Evolutionary conservation across 2,329 filamentous ascomycete species (phyloP), one percentile per base, ranked within the genome.

Genomic region (Aspergillus persii): DNA sequence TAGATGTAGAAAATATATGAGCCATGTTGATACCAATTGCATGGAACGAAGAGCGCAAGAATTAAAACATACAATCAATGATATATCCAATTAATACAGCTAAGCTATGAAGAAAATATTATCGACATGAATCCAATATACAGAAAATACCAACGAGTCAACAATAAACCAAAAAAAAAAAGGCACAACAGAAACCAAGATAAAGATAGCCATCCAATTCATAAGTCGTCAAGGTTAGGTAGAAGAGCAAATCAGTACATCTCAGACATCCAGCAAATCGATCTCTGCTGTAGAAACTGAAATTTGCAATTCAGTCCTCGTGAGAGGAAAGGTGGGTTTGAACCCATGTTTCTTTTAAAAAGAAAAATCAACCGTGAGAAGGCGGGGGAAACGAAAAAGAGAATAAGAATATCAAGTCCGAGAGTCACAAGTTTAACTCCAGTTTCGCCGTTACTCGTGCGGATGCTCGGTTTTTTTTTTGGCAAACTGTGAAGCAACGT

Each of bases 1-100:
- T 39, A 11, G 36, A 39, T 15, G 12, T 39, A 31, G 36, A 39
- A 39, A n/a, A 12, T 23, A 39, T 15, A 11, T 12, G 15, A 8
- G 8, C 5, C 30, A 31, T 31, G 30, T 5, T 31, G 30, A 31
- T 31, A 31, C 30, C 30, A 31, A 23, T 23, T 23, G 18, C 18
- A 23, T 23, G 18, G 18, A 23, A 23, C 18, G 18, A 31, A 31
- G 30, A 31, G 30, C 8, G 2, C 30, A 41, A 41, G 11, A 41
- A n/a, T 2, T 6, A 41, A 41, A 7, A 4, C 36, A 41, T 15
- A n/a, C 36, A 41, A n/a, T 41, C 26, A 53, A 67, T 58, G 50
- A 29, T 46, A 27, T 62, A 66, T 68, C 58, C 50, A 55, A 70
- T 68, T 70, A 69, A 71, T 72, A 72, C 70, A 72, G 64, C 60